phyloP scores from a whole-genome alignment of 352 stramenopile species.

The Globisporangium rhizosaccharum region DNA sequence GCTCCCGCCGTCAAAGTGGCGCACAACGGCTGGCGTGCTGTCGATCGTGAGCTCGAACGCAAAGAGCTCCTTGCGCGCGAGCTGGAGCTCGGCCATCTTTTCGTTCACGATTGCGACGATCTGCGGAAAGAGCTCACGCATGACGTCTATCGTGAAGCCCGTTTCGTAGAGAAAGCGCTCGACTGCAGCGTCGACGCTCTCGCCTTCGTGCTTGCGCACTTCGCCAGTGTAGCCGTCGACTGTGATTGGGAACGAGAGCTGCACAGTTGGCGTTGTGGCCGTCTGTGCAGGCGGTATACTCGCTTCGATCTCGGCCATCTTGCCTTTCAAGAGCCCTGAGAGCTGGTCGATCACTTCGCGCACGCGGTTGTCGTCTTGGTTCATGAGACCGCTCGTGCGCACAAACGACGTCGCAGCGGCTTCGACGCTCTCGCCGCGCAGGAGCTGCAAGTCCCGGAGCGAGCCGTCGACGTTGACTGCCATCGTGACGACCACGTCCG shows the following conservation, averaged over 20 bases:
- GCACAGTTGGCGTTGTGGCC: slow-evolving; percentile 27
- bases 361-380: slow-evolving; percentile 41
- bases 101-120: slow-evolving; percentile 48
- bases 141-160: slow-evolving; percentile 54
- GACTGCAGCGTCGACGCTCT: slow-evolving; percentile 45
- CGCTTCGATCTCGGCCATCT: slow-evolving; percentile 48
- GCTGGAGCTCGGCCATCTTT: slow-evolving; percentile 53
- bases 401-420: slow-evolving; percentile 58
- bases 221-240: slow-evolving; percentile 45
- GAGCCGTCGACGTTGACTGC: slow-evolving; percentile 58
- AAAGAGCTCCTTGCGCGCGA: slow-evolving; percentile 51
- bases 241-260: slow-evolving; percentile 54
- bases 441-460: slow-evolving; percentile 52
- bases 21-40: slow-evolving; percentile 32
- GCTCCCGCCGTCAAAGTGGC: slow-evolving; percentile 63
- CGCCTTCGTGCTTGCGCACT: slow-evolving; percentile 57
- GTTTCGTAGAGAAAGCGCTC: slow-evolving; percentile 64
- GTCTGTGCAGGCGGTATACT: slow-evolving; percentile 4
- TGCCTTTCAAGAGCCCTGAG: slow-evolving; percentile 57
- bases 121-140: slow-evolving; percentile 58
- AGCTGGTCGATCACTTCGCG: slow-evolving; percentile 60
- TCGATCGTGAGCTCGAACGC: slow-evolving; percentile 52
- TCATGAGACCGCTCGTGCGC: slow-evolving; percentile 49
- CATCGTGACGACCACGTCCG: slow-evolving; percentile 68
- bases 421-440: slow-evolving; percentile 63